A percentile compares a stretch with the other conserved stretches of the same genome.
Conservation (phyloP, 306 rosid genomes). For the Rubus idaeus region DNA sequence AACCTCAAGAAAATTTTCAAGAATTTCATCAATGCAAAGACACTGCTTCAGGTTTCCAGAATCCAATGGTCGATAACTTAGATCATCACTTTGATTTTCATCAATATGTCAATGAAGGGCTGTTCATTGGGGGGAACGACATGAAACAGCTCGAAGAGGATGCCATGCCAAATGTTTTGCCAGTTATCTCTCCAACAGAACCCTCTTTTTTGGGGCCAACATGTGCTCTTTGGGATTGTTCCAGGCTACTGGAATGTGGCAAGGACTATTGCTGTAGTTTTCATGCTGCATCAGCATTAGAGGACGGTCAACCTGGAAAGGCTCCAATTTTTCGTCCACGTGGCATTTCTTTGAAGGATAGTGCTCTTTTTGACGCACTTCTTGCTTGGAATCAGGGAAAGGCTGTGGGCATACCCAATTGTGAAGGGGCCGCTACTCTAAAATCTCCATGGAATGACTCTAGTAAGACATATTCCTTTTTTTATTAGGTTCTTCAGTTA, state of each 20-base stretch:
- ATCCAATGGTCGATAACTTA: constrained; percentile 15
- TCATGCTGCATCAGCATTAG: constrained; percentile 79
- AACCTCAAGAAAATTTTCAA: constrained; percentile 7
- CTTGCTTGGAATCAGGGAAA: constrained; percentile 81
- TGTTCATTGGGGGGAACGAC: background rate
- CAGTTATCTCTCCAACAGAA: constrained; percentile 76
- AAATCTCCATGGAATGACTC: constrained; percentile 99
- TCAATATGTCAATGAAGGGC: constrained; percentile 39
- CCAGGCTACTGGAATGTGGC: constrained; percentile 81
- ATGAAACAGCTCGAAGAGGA: constrained; percentile 35
- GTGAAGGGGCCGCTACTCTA: constrained; percentile 96
- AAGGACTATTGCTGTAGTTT: constrained; percentile 84
- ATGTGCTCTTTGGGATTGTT: constrained; percentile 98
- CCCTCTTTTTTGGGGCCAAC: constrained; percentile 91
- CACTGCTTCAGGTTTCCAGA: constrained; percentile 18
- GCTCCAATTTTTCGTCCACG: constrained; percentile 89
- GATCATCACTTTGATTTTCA: constrained; percentile 64
- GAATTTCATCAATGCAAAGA: constrained; percentile 18
- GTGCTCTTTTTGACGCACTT: constrained; percentile 79
- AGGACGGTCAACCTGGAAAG: constrained; percentile 92
- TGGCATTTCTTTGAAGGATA: constrained; percentile 89
- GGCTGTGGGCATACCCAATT: constrained; percentile 92
- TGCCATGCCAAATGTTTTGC: constrained; percentile 66
- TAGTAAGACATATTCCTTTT: constrained; percentile 42
- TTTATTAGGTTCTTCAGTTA: constrained; percentile 11